phyloP scores from a whole-genome alignment of 129 eudicot species.

The Chrysanthemum makinoi region DNA sequence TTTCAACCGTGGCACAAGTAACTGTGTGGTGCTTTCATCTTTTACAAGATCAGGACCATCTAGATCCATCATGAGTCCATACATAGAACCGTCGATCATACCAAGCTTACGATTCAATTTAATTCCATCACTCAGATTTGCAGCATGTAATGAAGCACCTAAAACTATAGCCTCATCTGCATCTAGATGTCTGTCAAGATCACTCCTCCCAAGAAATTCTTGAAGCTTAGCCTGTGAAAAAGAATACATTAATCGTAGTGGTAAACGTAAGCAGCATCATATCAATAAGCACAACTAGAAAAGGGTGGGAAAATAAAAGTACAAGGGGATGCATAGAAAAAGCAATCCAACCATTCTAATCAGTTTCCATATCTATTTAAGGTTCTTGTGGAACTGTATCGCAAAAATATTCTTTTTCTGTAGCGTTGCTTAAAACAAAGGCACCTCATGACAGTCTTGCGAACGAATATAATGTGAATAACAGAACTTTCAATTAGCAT shows the following conservation, averaged over 20 bases:
- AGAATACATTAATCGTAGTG: constrained; percentile 11
- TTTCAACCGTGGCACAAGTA: constrained; percentile 84
- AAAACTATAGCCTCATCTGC: constrained; percentile 97
- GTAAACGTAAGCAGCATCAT: not conserved
- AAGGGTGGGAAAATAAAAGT: not conserved
- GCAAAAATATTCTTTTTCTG: not conserved
- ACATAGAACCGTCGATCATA: constrained; percentile 92
- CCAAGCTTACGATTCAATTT: constrained; percentile 97
- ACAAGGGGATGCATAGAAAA: constrained; percentile 1
- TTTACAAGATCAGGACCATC: constrained; percentile 80
- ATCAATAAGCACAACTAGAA: not conserved
- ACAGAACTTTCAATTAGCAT: constrained; percentile 16
- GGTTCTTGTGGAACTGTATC: not conserved
- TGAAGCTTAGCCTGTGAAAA: constrained; percentile 85
- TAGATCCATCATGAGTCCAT: constrained; percentile 71
- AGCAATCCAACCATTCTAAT: not conserved
- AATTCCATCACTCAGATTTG: constrained; percentile 97
- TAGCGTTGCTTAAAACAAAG: not conserved
- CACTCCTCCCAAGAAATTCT: constrained; percentile 87
- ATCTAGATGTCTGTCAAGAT: constrained; percentile 90
- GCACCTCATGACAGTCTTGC: constrained; percentile 4
- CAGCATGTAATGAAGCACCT: constrained; percentile 97
- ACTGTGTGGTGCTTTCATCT: constrained; percentile 82
- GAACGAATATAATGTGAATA: not conserved
- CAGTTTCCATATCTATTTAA: not conserved